A percentile compares a stretch with the other conserved stretches of the same genome.
These are phyloP conservation scores for Stropharia rugosoannulata DNA, from an alignment of 768 basidiomycete genomes.

Conservation along the genomic window DNA sequence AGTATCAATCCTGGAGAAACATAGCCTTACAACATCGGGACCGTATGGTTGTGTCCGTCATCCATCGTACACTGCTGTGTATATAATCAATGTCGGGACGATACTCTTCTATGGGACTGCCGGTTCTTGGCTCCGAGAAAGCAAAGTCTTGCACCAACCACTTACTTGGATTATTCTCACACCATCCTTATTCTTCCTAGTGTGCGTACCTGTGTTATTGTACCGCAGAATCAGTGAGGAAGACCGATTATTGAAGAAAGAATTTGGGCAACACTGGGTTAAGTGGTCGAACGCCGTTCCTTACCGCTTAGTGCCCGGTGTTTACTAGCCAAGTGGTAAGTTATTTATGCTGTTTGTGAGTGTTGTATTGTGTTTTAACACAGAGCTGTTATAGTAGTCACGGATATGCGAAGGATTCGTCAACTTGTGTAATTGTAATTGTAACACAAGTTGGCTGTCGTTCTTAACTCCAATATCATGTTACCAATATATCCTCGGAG, in stretches of 20 bases:
- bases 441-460: no score
- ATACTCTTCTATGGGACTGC: background rate
- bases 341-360: no score
- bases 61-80: slow-evolving; percentile 24
- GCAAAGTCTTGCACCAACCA: background rate
- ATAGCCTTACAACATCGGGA: slow-evolving; percentile 23
- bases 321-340: background rate
- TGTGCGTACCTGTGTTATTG: background rate
- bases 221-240: background rate
- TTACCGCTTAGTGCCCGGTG: slow-evolving; percentile 5
- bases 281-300: slow-evolving; percentile 7
- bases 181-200: background rate
- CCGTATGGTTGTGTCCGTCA: slow-evolving; percentile 22
- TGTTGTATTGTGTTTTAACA: no score
- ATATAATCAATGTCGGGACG: background rate
- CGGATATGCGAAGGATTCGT: no score
- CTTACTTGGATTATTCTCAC: background rate
- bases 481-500: no score
- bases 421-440: no score
- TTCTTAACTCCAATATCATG: no score
- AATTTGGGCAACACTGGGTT: slow-evolving; percentile 10
- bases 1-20: slow-evolving; percentile 24
- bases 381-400: no score
- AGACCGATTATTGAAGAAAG: slow-evolving; percentile 1
- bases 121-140: slow-evolving; percentile 11